Base-by-base conservation (phyloP, 2,329 filamentous ascomycete genomes). In the Aspergillus puulaauensis region DNA sequence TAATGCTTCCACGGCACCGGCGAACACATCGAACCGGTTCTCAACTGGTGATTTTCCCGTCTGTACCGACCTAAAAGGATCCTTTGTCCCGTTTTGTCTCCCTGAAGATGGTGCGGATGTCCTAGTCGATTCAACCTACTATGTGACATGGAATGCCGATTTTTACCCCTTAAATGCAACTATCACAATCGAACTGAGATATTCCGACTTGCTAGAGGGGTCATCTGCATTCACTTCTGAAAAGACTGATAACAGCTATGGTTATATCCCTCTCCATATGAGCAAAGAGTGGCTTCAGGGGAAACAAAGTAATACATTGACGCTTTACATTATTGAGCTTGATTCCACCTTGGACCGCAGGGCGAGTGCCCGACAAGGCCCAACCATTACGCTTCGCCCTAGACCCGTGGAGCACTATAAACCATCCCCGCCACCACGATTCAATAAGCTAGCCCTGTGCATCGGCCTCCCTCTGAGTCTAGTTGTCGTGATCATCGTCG, bases 381-480 rank as follows among this genome's bases (percentile, higher is more conserved):
- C 77, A 27, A 70, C 64, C 4, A 64, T 79, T 47, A 68, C 62
- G 3, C 68, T 79, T 23, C 64, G 60, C 17, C 68, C 71, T 8
- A 73, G 68, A 48, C 74, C 72, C 1, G 57, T 67, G 15, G 59
- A 68, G 24, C 75, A 78, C 59, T 70, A 71, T 60, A 61, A 66
- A 37, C 69, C 74, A 21, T 69, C 73, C 1, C 70, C 71, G 4
- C 64, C 60, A 21, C 62, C 63, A 12, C 61, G 63, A 11, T 64
- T 64, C 40, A 71, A 68, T 41, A 75, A 73, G 44, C 49, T 71
- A 3, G 75, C 72, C 8, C 65, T 79, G n/a, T 64, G 69, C 49
- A 71, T 79, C 50, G 78, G 77, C 15, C 62, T 80, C 6, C 78
- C 78, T 0, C 65, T 79, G 21, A 69, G 67, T 14, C 62, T 80